Evolutionary conservation across 441 rosid genomes (phyloP), one percentile per base, ranked within the genome.

Genomic region (Omphalea diandra): DNA sequence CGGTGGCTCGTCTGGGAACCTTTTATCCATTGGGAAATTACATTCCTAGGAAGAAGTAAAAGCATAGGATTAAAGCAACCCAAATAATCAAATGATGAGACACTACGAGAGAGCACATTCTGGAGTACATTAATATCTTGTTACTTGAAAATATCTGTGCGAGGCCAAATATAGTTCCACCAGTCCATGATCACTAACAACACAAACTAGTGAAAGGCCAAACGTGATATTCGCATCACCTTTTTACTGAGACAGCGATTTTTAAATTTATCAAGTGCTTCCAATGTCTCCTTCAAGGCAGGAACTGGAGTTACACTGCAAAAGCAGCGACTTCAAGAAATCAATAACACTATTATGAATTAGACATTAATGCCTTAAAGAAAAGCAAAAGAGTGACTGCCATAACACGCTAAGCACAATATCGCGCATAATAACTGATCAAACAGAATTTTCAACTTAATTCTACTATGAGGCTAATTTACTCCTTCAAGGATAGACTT

Each of bases 41-140:
- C 49, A 47, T 53, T 82, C 90, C 97, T 88, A 61, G 15, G 47
- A 70, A 74, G 73, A 76, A 69, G 72, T 35, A 73, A 70, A 67
- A 67, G 24, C 55, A 33, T 12, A 31, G 67, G 53, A 53, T 77
- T 69, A 69, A 59, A 41, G 44, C 63, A 65, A 47, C n/a, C 56
- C 1, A 41, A 38, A 63, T 11, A 43, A 64, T 59, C 38, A 68
- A 65, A 57, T 32, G 35, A 70, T 58, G 50, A 59, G 59, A 54
- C 46, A 68, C 40, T 55, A 69, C 36, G 61, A 65, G 22, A 46
- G 31, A 20, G 36, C 61, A 71, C 63, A 47, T 72, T 63, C 49
- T 43, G 24, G 52, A 53, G 3, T 18, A 5, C 15, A 9, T 18
- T 22, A 2, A 20, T 22, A 22, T 32, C 33, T 33, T 65, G 29